Base-by-base conservation (phyloP, 371 early-diverging fungal species). In the Rhizomucor miehei region DNA sequence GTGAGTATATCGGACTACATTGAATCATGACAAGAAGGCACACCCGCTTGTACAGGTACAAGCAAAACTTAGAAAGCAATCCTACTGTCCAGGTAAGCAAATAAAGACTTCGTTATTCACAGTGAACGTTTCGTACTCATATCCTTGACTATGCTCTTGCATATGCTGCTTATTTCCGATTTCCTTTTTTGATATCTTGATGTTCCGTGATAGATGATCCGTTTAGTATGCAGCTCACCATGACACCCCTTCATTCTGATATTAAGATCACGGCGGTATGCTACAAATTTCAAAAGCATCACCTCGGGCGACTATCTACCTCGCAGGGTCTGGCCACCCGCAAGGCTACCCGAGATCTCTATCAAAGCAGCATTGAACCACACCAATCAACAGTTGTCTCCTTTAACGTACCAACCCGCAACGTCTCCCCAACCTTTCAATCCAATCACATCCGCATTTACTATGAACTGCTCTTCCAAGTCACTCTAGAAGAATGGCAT, bases 371-470 rank as follows among this genome's bases (percentile, higher is more conserved):
- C 6, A 16, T 41, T 6, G 53, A 34, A 23, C 44, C 5, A 40
- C 16, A 41, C 19, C 41, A 41, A 57, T 16, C 56, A 57, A 20
- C 20, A 60, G n/a, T 41, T 21, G 12, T 41, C 12, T 16, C 41
- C 19, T 75, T 75, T 53, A 53, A 68, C 43, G 52, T 75, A n/a
- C 75, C 75, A 24, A 75, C 75, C 5, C 65, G 72, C 4, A 62
- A 69, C 0, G 71, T 75, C 12, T 71, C 71, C 1, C 75, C 75
- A 1, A 66, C 69, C 1, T 75, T 75, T 43, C 56, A 47, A 21
- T 69, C 71, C 4, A 66, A 69, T 6, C 71, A 75, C 49, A 75
- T 71, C 0, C 69, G 71, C n/a, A 69, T 75, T 8, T 57, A 60
- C 13, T 75, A 75, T 25, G 75, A 75, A 21, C 29, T 75, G 12